Base-by-base conservation (phyloP, 164 flowering plant genomes). In the Vitis riparia region DNA sequence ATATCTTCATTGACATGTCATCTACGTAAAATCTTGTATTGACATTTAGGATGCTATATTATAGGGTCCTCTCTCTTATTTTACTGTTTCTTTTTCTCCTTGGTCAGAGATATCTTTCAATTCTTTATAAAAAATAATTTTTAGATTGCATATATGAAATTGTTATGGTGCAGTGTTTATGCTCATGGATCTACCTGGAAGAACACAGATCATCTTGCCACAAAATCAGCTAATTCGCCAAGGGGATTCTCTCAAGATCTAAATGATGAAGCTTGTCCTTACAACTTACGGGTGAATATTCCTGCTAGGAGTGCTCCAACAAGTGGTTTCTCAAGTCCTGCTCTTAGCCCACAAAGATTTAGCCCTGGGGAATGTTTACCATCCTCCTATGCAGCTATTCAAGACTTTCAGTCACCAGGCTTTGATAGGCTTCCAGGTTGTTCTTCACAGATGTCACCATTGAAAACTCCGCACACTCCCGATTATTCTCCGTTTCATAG, bases 231-330 rank as follows among this genome's bases (percentile, higher is more conserved):
- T 51, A 71, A 59, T 53, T 48, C 58, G 56, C 57, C 80, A 44
- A 58, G 63, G 50, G 63, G 69, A 19, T 62, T 60, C 59, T 69
- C 71, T 47, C 69, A 61, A 12, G 63, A 75, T 14, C 68, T 67
- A 50, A 75, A 53, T 27, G 57, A 37, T 51, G 59, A 52, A 70
- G 51, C 50, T 71, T 62, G 5, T 60, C 44, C 12, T 68, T 5
- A 68, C 37, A 69, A 53, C 62, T 77, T 69, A 67, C 64, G 59
- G 57, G 12, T 69, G 47, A 73, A 71, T 53, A 65, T 69, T 55
- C 78, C 86, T 59, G 48, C 74, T 19, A 74, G 47, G 67, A 91
- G 95, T 77, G 88, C 89, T 62, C 92, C 93, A 51, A 57, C 78
- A 13, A 86, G 81, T 68, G 74, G 80, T 30, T 81, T 78, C 23